A percentile compares a stretch with the other conserved stretches of the same genome.
Evolutionary conservation across 2,329 filamentous ascomycete genomes (phyloP).

Genomic region (Lasiodiplodia gonubiensis): DNA sequence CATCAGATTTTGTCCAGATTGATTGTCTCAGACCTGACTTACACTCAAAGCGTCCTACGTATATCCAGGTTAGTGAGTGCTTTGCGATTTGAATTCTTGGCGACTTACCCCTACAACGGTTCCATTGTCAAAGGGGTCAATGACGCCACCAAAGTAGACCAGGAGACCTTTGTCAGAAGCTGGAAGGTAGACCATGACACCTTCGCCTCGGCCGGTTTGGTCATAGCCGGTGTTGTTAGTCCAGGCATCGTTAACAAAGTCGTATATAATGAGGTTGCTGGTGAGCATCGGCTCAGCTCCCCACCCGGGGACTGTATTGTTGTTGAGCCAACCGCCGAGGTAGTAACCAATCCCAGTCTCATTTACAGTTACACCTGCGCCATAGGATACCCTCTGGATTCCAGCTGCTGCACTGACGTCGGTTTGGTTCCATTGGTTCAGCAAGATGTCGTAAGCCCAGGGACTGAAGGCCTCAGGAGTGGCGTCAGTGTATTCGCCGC

Average conservation of each 20-base stretch:
- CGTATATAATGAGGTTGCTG: conserved; percentile 61
- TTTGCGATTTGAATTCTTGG: conserved; percentile 33
- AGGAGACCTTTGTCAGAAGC: conserved; percentile 65
- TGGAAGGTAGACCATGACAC: conserved; percentile 65
- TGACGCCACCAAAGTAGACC: conserved; percentile 66
- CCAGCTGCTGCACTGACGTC: conserved; percentile 43
- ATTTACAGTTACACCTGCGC: conserved; percentile 62
- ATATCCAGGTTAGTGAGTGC: conserved; percentile 23
- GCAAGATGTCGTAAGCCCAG: conserved; percentile 63
- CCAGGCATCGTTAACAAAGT: conserved; percentile 59
- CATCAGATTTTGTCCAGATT: neutral
- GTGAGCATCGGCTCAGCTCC: conserved; percentile 55
- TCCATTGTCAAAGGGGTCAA: conserved; percentile 55
- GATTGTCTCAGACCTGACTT: conserved; percentile 31
- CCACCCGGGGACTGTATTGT: conserved; percentile 60
- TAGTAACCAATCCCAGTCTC: conserved; percentile 64
- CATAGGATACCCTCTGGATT: conserved; percentile 60
- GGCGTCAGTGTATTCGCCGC: conserved; percentile 58
- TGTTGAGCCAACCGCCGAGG: conserved; percentile 67
- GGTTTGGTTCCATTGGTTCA: conserved; percentile 62
- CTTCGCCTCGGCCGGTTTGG: conserved; percentile 62
- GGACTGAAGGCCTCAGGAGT: conserved; percentile 57
- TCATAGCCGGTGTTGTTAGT: conserved; percentile 63
- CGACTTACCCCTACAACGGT: conserved; percentile 45
- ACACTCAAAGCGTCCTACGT: conserved; percentile 22